A percentile compares a stretch with the other conserved stretches of the same genome.
phyloP scores from a whole-genome alignment of 2,329 filamentous ascomycete genomes.

The Albifimbria verrucaria region DNA sequence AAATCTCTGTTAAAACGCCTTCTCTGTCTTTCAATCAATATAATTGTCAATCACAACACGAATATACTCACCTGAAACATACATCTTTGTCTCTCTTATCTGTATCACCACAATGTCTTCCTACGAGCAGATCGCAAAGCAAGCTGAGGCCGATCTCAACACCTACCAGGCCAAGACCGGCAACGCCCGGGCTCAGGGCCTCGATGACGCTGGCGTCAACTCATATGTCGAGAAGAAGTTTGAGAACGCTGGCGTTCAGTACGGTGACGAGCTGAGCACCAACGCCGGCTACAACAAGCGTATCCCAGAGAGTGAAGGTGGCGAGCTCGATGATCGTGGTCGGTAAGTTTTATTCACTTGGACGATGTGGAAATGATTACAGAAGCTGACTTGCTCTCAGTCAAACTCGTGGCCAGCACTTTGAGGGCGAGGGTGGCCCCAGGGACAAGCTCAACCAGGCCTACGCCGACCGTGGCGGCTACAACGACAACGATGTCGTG shows the following conservation, averaged over 20 bases:
- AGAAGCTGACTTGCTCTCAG: too few relatives aligned
- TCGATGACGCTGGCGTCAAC: slow-evolving; percentile 41
- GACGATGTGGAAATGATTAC: too few relatives aligned
- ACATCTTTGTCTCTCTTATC: too few relatives aligned
- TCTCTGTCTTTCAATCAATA: too few relatives aligned
- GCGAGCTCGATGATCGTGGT: slow-evolving; percentile 39
- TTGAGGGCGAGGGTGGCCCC: slow-evolving; percentile 40
- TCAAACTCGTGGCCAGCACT: slow-evolving; percentile 40
- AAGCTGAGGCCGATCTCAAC: slow-evolving; percentile 47
- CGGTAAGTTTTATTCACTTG: slow-evolving; percentile 29
- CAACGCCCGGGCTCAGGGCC: slow-evolving; percentile 31
- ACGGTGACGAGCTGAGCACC: slow-evolving; percentile 41
- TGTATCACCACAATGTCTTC: slow-evolving; percentile 22
- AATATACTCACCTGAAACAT: too few relatives aligned
- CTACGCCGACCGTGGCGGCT: slow-evolving; percentile 27
- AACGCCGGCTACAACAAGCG: slow-evolving; percentile 43
- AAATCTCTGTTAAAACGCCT: not conserved
- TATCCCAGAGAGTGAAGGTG: slow-evolving; percentile 43
- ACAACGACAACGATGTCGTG: slow-evolving; percentile 35
- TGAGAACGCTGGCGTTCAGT: slow-evolving; percentile 24
- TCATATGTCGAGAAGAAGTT: slow-evolving; percentile 40
- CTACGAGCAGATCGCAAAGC: slow-evolving; percentile 39
- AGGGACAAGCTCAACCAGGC: slow-evolving; percentile 31
- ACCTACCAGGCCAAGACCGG: slow-evolving; percentile 46
- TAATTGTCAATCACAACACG: too few relatives aligned